Conservation (phyloP, 1,284 basidiomycete species). For the Moesziomyces globuligerus region DNA sequence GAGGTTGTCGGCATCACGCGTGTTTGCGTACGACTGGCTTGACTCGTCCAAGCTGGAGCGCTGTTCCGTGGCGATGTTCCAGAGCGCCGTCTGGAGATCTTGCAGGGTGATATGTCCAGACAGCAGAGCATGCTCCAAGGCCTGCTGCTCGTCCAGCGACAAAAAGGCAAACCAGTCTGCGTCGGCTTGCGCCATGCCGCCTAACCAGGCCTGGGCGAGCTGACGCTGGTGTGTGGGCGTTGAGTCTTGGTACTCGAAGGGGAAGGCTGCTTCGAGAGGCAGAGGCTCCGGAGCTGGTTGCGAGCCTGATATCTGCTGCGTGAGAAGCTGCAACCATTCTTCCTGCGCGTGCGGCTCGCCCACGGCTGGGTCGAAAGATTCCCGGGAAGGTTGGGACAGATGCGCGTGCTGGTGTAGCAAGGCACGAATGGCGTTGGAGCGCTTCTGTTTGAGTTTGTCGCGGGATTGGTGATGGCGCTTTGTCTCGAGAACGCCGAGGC, state of each 20-base stretch:
- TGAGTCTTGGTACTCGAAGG: slow-evolving; percentile 4
- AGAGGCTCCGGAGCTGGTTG: not conserved
- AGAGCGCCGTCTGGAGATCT: slow-evolving; percentile 15
- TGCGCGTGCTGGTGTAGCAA: slow-evolving; percentile 6
- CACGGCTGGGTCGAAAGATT: not conserved
- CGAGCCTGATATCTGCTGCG: not conserved
- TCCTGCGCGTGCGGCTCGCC: not conserved
- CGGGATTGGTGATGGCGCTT: slow-evolving; percentile 30
- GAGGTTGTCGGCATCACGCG: not conserved
- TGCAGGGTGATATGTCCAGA: slow-evolving; percentile 16
- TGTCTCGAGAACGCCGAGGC: slow-evolving; percentile 38
- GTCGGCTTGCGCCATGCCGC: slow-evolving; percentile 5
- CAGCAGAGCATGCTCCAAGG: slow-evolving; percentile 14
- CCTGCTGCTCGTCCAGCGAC: slow-evolving; percentile 5
- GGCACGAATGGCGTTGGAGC: slow-evolving; percentile 15
- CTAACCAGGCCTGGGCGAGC: slow-evolving; percentile 13
- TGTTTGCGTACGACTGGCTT: not conserved
- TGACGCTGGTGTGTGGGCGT: slow-evolving; percentile 1
- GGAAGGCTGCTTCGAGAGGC: slow-evolving; percentile 4
- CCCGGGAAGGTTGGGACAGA: not conserved
- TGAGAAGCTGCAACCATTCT: slow-evolving; percentile 17
- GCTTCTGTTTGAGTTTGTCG: slow-evolving; percentile 15
- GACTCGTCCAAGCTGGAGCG: no score
- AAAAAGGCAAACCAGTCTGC: slow-evolving; percentile 15
- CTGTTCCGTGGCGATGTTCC: not conserved